Evolutionary conservation across 129 eudicot species (phyloP), one percentile per base, ranked within the genome.

Genomic region (Artemisia tridentata): DNA sequence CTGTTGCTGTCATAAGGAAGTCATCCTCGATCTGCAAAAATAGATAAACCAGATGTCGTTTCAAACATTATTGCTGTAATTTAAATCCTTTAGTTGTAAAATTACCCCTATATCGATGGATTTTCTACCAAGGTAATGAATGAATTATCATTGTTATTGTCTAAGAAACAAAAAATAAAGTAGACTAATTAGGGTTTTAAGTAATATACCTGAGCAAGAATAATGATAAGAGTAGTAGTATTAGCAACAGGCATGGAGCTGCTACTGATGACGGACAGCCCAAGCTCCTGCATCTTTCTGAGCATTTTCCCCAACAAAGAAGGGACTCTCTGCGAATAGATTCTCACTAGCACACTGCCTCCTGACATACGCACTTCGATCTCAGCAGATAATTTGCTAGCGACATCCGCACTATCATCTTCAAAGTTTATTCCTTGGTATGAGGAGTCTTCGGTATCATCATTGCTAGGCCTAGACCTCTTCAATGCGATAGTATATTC

Each of bases 181-280:
- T 12, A 19, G 48, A 66, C 14, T 6, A 14, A 46, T 68, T 27
- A 18, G 38, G 3, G 21, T 13, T 25, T 50, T 19, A 74, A 23
- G 27, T 23, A 20, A 11, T 1, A 29, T 78, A 85, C 86, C 90
- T 82, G 82, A 68, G 86, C 82, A 51, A 73, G 74, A 56, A 85
- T 51, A 73, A 82, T 82, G 65, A 85, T 71, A 59, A 75, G 77
- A 48, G 82, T 75, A 67, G 76, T 53, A 20, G 72, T 72, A 65
- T 72, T 74, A 21, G 82, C 81, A 79, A 81, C 82, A 1, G 90
- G 90, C 79, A 85, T 82, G 80, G 80, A 69, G 34, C 78, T 82
- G 29, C 82, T 79, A 69, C 78, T 85, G 14, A 80, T 66, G 67
- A 85, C 65, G 1, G 73, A 63, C 31, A 85, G 43, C 23, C 82